Conservation (phyloP, 371 early-diverging fungal species). For the Basidiobolus meristosporus region DNA sequence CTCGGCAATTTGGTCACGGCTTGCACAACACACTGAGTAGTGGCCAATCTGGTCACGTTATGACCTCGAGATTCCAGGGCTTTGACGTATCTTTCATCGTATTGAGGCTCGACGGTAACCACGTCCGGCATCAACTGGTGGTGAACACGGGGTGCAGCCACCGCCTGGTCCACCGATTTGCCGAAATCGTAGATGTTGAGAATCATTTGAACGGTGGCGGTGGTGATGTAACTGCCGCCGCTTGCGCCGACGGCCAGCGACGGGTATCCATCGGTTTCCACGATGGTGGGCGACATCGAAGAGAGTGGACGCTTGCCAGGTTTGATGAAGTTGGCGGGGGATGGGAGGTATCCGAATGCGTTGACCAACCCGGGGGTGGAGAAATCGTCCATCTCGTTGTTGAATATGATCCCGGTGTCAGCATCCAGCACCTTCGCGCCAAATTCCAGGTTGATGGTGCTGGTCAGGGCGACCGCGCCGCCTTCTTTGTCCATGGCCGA, state of each 20-base stretch:
- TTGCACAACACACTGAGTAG: too few species aligned
- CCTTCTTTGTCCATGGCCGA: constrained; percentile 78
- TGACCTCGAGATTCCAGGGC: constrained; percentile 20
- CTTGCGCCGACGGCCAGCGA: constrained; percentile 76
- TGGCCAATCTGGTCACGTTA: constrained; percentile 7
- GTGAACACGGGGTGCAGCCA: constrained; percentile 70
- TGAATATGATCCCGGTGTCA: constrained; percentile 89
- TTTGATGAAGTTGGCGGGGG: constrained; percentile 61
- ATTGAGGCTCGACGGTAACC: constrained; percentile 1
- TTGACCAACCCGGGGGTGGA: constrained; percentile 72
- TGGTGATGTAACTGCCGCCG: constrained; percentile 93
- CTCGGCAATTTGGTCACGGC: too few species aligned
- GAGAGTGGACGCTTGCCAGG: constrained; percentile 92
- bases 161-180: constrained; percentile 43
- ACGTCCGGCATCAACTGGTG: constrained; percentile 78
- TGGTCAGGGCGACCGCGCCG: constrained; percentile 76
- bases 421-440: constrained; percentile 91
- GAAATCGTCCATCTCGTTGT: constrained; percentile 98
- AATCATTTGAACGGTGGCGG: constrained; percentile 56
- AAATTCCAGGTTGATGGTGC: constrained; percentile 89
- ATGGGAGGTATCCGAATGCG: constrained; percentile 66
- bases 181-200: constrained; percentile 54
- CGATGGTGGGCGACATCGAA: constrained; percentile 71
- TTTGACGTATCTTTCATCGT: constrained; percentile 7
- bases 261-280: constrained; percentile 47